Conservation (phyloP, 306 rosid species). For the Acacia confusa region DNA sequence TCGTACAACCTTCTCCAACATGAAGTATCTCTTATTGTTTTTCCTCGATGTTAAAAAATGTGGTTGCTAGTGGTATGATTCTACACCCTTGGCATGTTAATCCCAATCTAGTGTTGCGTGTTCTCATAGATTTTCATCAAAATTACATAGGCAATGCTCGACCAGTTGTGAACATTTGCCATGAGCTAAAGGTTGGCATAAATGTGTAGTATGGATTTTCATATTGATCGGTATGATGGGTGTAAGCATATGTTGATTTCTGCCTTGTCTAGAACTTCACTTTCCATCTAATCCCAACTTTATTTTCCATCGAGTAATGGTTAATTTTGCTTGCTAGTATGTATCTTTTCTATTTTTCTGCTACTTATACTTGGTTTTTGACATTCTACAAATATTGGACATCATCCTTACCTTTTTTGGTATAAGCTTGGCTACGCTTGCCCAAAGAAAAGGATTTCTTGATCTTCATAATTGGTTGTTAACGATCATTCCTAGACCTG, state of each 20-base stretch:
- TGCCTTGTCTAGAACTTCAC: neutral
- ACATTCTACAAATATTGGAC: slow-evolving; percentile 77
- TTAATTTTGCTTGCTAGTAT: slow-evolving; percentile 6
- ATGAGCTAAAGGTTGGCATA: slow-evolving; percentile 73
- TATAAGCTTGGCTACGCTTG: slow-evolving; percentile 84
- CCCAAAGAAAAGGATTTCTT: slow-evolving; percentile 72
- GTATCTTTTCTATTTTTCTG: slow-evolving; percentile 24
- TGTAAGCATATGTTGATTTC: neutral
- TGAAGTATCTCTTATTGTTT: slow-evolving; percentile 68
- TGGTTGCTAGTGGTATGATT: slow-evolving; percentile 58
- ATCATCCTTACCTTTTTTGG: slow-evolving; percentile 66
- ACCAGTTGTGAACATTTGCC: slow-evolving; percentile 76
- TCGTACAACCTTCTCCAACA: slow-evolving; percentile 82
- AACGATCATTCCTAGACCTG: slow-evolving; percentile 36
- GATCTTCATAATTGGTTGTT: slow-evolving; percentile 91
- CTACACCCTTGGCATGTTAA: slow-evolving; percentile 82
- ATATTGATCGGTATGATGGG: slow-evolving; percentile 17
- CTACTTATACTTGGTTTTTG: slow-evolving; percentile 33
- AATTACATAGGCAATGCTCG: slow-evolving; percentile 54
- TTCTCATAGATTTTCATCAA: slow-evolving; percentile 65
- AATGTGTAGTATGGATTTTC: slow-evolving; percentile 27
- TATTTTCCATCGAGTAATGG: neutral
- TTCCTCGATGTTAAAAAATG: slow-evolving; percentile 69
- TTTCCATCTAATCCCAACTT: neutral
- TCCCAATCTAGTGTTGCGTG: slow-evolving; percentile 70